Percentiles rank a stretch among this genome's conserved stretches.
These are phyloP conservation scores for Stenocarpella maydis DNA, from an alignment of 2,329 filamentous ascomycete genomes.

Conservation along the genomic window DNA sequence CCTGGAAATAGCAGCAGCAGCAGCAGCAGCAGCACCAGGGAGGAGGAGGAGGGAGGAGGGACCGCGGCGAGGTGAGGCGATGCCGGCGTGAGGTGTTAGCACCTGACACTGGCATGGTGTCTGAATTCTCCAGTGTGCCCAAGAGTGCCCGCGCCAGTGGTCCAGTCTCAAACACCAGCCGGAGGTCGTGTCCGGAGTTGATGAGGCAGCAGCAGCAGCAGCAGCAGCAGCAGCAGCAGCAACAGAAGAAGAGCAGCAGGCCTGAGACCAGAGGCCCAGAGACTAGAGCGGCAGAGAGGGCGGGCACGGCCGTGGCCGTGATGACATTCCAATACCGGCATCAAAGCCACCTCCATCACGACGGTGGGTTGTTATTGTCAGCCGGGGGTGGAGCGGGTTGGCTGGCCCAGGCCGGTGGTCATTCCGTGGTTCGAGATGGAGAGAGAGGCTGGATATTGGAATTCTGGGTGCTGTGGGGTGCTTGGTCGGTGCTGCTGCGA, in stretches of 20 bases:
- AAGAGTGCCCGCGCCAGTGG: constrained; percentile 1
- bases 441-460: constrained; percentile 10
- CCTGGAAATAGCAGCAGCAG: constrained; percentile 21
- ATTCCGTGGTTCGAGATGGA: constrained; percentile 20
- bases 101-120: constrained; percentile 21
- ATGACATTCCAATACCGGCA: constrained; percentile 26
- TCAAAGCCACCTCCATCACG: constrained; percentile 14
- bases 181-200: neutral
- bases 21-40: neutral
- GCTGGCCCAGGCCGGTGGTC: neutral
- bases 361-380: constrained; percentile 14
- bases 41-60: too few relatives aligned
- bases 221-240: neutral
- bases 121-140: neutral
- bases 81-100: constrained; percentile 10
- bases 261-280: constrained; percentile 5
- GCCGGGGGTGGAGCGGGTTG: neutral
- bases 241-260: neutral
- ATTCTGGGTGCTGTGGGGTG: constrained; percentile 7
- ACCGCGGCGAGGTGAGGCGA: too few relatives aligned
- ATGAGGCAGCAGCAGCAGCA: neutral
- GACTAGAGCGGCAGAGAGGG: constrained; percentile 1
- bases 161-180: constrained; percentile 8
- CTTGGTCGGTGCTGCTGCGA: neutral
- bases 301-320: constrained; percentile 31